Evolutionary conservation across 208 protist species (phyloP).

Genomic region (Perkinsela sp.): DNA sequence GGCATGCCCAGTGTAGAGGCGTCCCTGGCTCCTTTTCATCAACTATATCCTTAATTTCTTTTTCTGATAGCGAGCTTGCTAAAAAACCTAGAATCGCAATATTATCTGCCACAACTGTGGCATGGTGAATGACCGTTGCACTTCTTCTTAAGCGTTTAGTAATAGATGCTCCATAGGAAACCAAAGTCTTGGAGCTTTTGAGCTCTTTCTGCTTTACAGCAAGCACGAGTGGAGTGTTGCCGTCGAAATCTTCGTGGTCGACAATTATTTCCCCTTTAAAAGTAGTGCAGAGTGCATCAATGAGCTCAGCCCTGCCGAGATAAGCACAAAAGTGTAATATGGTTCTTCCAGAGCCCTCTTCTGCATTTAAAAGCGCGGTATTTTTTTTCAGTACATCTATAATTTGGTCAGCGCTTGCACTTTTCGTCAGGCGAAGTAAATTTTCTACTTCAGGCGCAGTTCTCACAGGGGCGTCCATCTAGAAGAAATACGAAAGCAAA

Average conservation of each 20-base stretch:
- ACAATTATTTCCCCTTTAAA: constrained; percentile 22
- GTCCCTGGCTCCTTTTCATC: constrained; percentile 20
- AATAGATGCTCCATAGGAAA: constrained; percentile 26
- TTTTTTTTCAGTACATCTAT: constrained; percentile 19
- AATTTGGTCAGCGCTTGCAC: constrained; percentile 15
- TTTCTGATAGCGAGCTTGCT: constrained; percentile 19
- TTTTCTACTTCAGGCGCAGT: constrained; percentile 42
- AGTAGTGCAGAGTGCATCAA: constrained; percentile 9
- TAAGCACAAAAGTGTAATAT: constrained; percentile 61
- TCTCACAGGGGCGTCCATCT: constrained; percentile 45
- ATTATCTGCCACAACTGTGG: constrained; percentile 30
- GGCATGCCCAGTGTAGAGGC: constrained; percentile 50
- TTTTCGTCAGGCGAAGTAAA: constrained; percentile 32
- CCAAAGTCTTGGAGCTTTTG: constrained; percentile 19
- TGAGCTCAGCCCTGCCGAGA: constrained; percentile 20
- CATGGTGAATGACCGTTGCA: constrained; percentile 33
- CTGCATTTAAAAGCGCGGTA: constrained; percentile 17
- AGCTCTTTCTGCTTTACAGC: constrained; percentile 30
- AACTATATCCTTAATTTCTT: constrained; percentile 8
- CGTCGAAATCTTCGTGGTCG: constrained; percentile 19
- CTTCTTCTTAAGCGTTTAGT: constrained; percentile 20
- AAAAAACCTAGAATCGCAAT: constrained; percentile 25
- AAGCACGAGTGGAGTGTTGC: constrained; percentile 47
- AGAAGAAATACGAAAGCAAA: constrained; percentile 1
- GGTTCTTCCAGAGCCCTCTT: constrained; percentile 39